Percentiles rank a stretch among this genome's conserved stretches.
These are phyloP conservation scores for Gynandropsis gynandra DNA, from an alignment of 345 rosid genomes.

Conservation along the genomic window DNA sequence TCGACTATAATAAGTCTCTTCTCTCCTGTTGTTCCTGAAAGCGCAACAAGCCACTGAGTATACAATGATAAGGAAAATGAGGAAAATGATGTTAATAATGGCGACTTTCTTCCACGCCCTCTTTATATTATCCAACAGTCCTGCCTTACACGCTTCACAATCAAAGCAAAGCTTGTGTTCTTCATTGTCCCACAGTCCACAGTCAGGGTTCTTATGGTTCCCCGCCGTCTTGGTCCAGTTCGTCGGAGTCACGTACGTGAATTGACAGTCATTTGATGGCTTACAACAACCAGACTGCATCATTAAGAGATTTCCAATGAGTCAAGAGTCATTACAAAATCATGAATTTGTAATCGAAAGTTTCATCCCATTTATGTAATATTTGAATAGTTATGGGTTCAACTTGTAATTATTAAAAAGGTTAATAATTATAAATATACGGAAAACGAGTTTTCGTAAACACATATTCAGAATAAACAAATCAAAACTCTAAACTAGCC, in stretches of 20 bases:
- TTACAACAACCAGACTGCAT: conserved; percentile 97
- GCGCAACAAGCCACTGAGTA: conserved; percentile 96
- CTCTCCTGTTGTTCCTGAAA: conserved; percentile 77
- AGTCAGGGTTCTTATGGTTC: conserved; percentile 41
- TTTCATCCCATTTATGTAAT: too few species aligned
- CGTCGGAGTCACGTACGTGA: conserved; percentile 43
- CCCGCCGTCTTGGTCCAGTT: conserved; percentile 39
- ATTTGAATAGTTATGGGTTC: too few species aligned
- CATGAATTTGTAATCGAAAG: neutral
- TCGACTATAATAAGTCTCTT: conserved; percentile 25
- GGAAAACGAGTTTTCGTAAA: too few species aligned
- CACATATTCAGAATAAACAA: too few species aligned
- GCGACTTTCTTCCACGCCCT: conserved; percentile 95
- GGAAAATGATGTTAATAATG: conserved; percentile 63
- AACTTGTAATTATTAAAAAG: too few species aligned
- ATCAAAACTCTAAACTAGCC: too few species aligned
- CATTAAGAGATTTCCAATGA: neutral
- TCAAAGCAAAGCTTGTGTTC: conserved; percentile 49
- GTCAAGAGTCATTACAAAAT: neutral
- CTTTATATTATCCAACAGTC: conserved; percentile 73
- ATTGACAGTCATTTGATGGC: conserved; percentile 63
- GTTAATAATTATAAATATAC: too few species aligned
- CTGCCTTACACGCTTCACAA: conserved; percentile 92
- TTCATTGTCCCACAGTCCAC: conserved; percentile 49
- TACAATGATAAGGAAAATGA: conserved; percentile 69